These are phyloP conservation scores for Suillus alpinus DNA, from an alignment of 768 basidiomycete species.

Conservation along the genomic window DNA sequence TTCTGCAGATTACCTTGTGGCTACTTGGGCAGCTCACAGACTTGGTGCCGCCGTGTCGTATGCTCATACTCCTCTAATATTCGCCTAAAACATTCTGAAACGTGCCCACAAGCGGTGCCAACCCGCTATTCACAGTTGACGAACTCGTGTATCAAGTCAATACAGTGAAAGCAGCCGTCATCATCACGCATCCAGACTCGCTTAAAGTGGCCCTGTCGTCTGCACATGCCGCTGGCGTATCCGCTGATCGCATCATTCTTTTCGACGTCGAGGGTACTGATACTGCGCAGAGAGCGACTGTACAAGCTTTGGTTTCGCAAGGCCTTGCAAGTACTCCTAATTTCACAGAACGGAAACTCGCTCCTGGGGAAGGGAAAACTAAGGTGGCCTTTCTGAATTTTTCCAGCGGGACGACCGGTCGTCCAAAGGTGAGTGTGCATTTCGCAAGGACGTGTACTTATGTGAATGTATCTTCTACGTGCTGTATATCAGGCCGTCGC, in stretches of 20 bases:
- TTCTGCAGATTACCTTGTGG: slow-evolving; percentile 49
- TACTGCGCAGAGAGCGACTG: slow-evolving; percentile 25
- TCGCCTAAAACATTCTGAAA: slow-evolving; percentile 1
- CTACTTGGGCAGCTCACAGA: slow-evolving; percentile 54
- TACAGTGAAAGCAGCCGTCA: slow-evolving; percentile 43
- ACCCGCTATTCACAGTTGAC: slow-evolving; percentile 55
- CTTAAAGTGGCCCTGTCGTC: slow-evolving; percentile 45
- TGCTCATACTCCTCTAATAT: slow-evolving; percentile 20
- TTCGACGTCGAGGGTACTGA: slow-evolving; percentile 26
- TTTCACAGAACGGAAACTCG: slow-evolving; percentile 51
- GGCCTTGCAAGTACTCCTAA: slow-evolving; percentile 39
- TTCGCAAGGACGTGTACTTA: not conserved
- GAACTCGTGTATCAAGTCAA: slow-evolving; percentile 60
- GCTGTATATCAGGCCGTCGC: slow-evolving; percentile 46
- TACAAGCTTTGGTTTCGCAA: slow-evolving; percentile 47
- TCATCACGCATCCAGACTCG: slow-evolving; percentile 47
- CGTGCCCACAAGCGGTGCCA: slow-evolving; percentile 47
- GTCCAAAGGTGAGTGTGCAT: slow-evolving; percentile 53
- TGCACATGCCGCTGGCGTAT: slow-evolving; percentile 37
- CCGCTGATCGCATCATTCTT: slow-evolving; percentile 44
- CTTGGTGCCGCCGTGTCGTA: slow-evolving; percentile 59
- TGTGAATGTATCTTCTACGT: not conserved
- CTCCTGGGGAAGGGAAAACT: slow-evolving; percentile 59
- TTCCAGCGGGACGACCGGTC: slow-evolving; percentile 75
- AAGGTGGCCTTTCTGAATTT: slow-evolving; percentile 72